Evolutionary conservation across 345 rosid species (phyloP), one percentile per base, ranked within the genome.

Genomic region (Syzygium oleosum): DNA sequence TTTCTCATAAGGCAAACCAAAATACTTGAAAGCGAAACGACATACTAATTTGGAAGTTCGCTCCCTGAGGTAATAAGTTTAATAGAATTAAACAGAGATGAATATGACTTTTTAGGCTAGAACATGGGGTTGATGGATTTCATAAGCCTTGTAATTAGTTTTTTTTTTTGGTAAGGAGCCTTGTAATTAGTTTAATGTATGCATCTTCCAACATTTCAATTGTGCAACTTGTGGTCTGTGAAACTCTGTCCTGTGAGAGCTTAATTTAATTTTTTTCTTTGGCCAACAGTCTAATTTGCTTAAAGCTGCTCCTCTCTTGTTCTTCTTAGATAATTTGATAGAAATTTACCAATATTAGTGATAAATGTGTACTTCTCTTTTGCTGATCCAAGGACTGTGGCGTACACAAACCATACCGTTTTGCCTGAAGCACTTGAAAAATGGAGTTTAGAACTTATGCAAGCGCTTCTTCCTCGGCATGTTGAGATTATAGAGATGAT

Each of bases 351-450:
- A 10, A 19, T 73, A 38, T 21, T 19, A 73, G 49, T 73, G 46
- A 73, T 73, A 73, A 38, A 73, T 38, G 83, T 21, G 27, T 19
- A 73, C 83, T 73, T 73, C 49, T 43, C 83, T 21, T 73, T 73
- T 38, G 83, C 80, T 3, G 1, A 38, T 73, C 21, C 25, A 19
- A 92, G 94, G 89, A 92, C 95, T 88, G 91, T 92, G 52, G 94
- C 92, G 22, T 94, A 92, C 88, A 92, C 95, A 23, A 92, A 94
- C 86, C 94, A 92, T 87, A 94, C 94, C 1, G 91, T 94, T 85
- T 83, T 94, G 49, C 94, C 94, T 6, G 94, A 92, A 91, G 94
- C 95, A 51, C 90, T 91, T 49, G 94, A 94, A 92, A 92, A 91
- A 90, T 94, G 94, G 93, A 91, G 93, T 73, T 86, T 92, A 53